Evolutionary conservation across 2,329 filamentous ascomycete genomes (phyloP).

Genomic region (Phyllosticta ampelicida): DNA sequence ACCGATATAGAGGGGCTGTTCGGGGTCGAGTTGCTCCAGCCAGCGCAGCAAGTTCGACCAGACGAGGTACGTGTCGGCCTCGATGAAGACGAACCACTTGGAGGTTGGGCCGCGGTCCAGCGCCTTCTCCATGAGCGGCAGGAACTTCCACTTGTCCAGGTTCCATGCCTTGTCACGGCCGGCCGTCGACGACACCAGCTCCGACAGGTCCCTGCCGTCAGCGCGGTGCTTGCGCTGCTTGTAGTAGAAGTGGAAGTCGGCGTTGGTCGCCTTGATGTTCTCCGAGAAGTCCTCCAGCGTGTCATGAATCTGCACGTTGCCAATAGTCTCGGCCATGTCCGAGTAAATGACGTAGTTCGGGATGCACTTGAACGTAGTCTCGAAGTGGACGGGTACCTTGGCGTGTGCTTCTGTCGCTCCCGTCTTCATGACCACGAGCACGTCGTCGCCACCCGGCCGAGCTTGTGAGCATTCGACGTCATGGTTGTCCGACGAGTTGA

Average conservation of each 20-base stretch:
- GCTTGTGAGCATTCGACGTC: background rate
- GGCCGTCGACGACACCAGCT: conserved; percentile 12
- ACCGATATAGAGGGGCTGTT: conserved; percentile 33
- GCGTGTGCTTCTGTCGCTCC: conserved; percentile 48
- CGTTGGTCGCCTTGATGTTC: conserved; percentile 27
- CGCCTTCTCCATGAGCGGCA: conserved; percentile 44
- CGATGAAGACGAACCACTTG: conserved; percentile 30
- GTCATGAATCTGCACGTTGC: conserved; percentile 39
- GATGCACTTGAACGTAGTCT: conserved; percentile 46
- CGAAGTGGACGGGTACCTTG: conserved; percentile 47
- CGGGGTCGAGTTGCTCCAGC: conserved; percentile 28
- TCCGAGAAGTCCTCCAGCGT: conserved; percentile 36
- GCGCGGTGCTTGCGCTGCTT: conserved; percentile 36
- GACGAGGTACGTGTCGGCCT: conserved; percentile 26
- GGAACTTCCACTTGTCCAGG: conserved; percentile 50
- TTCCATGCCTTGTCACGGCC: conserved; percentile 30
- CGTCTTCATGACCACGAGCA: conserved; percentile 49
- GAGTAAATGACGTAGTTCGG: conserved; percentile 47
- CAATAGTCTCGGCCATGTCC: conserved; percentile 45
- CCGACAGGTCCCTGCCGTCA: conserved; percentile 28
- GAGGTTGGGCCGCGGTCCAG: conserved; percentile 25
- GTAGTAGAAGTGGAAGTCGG: conserved; percentile 45
- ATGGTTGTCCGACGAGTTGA: background rate
- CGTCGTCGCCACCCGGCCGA: conserved; percentile 34
- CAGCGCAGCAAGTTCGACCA: conserved; percentile 32